Conservation (phyloP, 768 basidiomycete genomes). For the Amanita molliuscula region DNA sequence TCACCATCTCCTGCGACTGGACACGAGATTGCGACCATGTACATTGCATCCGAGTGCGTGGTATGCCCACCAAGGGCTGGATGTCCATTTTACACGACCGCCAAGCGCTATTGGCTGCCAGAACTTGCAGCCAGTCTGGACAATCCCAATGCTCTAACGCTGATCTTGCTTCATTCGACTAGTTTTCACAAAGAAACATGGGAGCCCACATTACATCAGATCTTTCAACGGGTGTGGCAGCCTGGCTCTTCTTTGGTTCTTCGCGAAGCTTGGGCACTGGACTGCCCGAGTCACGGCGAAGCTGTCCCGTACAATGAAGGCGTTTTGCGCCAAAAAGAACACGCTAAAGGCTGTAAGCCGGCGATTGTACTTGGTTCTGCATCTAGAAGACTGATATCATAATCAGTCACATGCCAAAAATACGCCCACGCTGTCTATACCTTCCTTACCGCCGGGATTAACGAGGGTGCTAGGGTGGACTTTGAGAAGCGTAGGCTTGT, state of each 20-base stretch:
- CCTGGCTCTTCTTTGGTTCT: constrained; percentile 21
- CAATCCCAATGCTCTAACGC: constrained; percentile 38
- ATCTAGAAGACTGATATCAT: constrained; percentile 3
- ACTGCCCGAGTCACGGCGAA: constrained; percentile 67
- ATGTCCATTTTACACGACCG: constrained; percentile 42
- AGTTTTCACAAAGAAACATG: constrained; percentile 71
- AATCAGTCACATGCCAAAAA: constrained; percentile 50
- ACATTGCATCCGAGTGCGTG: constrained; percentile 7
- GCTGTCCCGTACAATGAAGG: constrained; percentile 43
- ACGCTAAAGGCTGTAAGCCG: constrained; percentile 34
- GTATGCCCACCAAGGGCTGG: constrained; percentile 26
- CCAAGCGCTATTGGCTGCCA: constrained; percentile 46
- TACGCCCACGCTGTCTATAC: constrained; percentile 50
- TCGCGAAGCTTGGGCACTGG: constrained; percentile 56
- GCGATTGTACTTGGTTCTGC: neutral
- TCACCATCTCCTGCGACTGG: too few relatives aligned
- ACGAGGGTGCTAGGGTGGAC: constrained; percentile 29
- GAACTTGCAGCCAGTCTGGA: constrained; percentile 21
- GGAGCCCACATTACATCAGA: constrained; percentile 45
- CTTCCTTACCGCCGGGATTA: constrained; percentile 36
- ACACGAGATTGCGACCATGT: too few relatives aligned
- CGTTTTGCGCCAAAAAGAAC: constrained; percentile 32
- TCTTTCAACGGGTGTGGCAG: constrained; percentile 23
- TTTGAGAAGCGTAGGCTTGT: constrained; percentile 42
- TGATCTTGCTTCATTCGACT: constrained; percentile 58